These are phyloP conservation scores for Fonsecaea monophora DNA, from an alignment of 2,329 filamentous ascomycete genomes.

Conservation along the genomic window DNA sequence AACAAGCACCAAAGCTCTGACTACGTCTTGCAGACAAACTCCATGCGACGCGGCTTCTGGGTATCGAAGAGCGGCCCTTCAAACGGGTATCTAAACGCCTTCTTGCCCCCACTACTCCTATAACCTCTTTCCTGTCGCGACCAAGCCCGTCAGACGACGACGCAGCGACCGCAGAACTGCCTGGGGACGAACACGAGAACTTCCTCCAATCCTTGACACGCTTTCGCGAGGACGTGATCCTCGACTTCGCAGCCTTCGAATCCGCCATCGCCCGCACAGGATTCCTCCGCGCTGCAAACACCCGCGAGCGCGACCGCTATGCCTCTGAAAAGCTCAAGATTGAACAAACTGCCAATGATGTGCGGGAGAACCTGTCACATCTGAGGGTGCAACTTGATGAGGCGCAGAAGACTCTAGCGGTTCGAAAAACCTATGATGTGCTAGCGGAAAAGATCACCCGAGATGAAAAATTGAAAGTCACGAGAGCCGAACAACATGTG, in stretches of 20 bases:
- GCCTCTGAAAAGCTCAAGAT: slow-evolving; percentile 80
- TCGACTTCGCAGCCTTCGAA: slow-evolving; percentile 89
- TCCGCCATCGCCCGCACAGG: slow-evolving; percentile 81
- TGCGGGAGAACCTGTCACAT: slow-evolving; percentile 75
- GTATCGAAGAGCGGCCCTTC: slow-evolving; percentile 91
- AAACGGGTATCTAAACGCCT: slow-evolving; percentile 85
- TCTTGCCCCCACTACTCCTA: slow-evolving; percentile 69
- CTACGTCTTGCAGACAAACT: slow-evolving; percentile 68
- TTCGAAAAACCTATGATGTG: slow-evolving; percentile 86
- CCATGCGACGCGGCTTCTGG: slow-evolving; percentile 84
- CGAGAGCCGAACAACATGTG: slow-evolving; percentile 80
- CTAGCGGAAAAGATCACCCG: slow-evolving; percentile 84
- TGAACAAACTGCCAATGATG: slow-evolving; percentile 75
- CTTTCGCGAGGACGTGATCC: slow-evolving; percentile 80
- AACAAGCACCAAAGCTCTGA: not conserved
- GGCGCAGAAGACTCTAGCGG: slow-evolving; percentile 74
- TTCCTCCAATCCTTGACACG: slow-evolving; percentile 60
- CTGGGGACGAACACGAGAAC: slow-evolving; percentile 43
- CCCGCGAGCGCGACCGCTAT: slow-evolving; percentile 82
- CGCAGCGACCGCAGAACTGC: slow-evolving; percentile 50
- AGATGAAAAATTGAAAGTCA: slow-evolving; percentile 73
- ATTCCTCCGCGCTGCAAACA: slow-evolving; percentile 82
- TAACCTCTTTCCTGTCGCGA: slow-evolving; percentile 50
- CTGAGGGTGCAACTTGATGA: slow-evolving; percentile 78
- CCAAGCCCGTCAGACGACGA: slow-evolving; percentile 64